These are phyloP conservation scores for Arthroderma sp. DNA, from an alignment of 2,329 filamentous ascomycete species.

Conservation along the genomic window DNA sequence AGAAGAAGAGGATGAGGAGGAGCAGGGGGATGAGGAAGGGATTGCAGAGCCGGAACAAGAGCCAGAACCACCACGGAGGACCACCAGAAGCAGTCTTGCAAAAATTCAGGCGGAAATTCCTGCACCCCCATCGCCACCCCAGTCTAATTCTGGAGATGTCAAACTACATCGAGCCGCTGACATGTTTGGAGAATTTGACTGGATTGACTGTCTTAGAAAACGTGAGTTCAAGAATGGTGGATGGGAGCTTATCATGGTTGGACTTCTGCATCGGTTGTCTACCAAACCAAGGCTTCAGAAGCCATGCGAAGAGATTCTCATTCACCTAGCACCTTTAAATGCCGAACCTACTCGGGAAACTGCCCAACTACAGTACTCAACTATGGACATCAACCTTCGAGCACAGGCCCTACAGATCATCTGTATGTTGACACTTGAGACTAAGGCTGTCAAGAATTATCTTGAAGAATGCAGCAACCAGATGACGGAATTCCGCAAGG, in stretches of 20 bases:
- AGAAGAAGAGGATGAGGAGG: slow-evolving; percentile 47
- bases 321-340: slow-evolving; percentile 66
- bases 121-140: slow-evolving; percentile 45
- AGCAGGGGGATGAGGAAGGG: slow-evolving; percentile 35
- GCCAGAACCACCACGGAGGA: slow-evolving; percentile 56
- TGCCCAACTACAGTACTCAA: slow-evolving; percentile 57
- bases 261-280: slow-evolving; percentile 72
- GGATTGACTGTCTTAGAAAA: slow-evolving; percentile 71
- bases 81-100: slow-evolving; percentile 73
- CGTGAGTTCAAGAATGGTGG: slow-evolving; percentile 78
- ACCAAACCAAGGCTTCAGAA: slow-evolving; percentile 56
- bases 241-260: slow-evolving; percentile 83
- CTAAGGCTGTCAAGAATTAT: slow-evolving; percentile 72
- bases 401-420: slow-evolving; percentile 71
- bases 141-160: slow-evolving; percentile 20
- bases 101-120: slow-evolving; percentile 64
- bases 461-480: slow-evolving; percentile 85
- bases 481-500: slow-evolving; percentile 89
- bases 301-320: slow-evolving; percentile 66
- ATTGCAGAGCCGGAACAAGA: slow-evolving; percentile 51
- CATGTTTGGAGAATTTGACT: slow-evolving; percentile 59
- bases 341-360: slow-evolving; percentile 63
- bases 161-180: slow-evolving; percentile 50
- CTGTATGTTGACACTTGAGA: slow-evolving; percentile 72
- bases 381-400: slow-evolving; percentile 70